Conservation (phyloP, 208 protist species). For the Acanthamoeba castellanii region DNA sequence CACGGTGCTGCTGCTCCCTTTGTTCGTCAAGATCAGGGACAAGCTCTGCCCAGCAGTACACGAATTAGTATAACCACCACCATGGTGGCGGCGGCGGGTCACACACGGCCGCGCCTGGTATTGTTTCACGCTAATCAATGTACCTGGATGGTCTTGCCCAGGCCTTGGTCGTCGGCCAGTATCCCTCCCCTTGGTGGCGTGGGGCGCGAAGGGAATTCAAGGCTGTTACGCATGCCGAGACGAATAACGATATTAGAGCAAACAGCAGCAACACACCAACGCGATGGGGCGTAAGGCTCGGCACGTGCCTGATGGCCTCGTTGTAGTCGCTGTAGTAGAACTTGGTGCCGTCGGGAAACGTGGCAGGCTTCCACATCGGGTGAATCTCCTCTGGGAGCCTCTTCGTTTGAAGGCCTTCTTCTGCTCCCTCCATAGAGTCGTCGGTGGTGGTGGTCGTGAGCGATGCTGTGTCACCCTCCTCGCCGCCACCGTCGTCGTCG, state of each 20-base stretch:
- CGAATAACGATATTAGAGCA: too few relatives aligned
- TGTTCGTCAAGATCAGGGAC: slow-evolving; percentile 59
- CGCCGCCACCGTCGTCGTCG: background rate
- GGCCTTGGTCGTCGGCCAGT: slow-evolving; percentile 81
- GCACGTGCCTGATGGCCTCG: background rate
- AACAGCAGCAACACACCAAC: too few relatives aligned
- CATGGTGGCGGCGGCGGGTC: too few relatives aligned
- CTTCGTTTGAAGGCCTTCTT: too few relatives aligned
- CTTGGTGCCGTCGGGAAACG: background rate
- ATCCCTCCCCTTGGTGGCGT: slow-evolving; percentile 75
- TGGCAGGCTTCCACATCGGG: slow-evolving; percentile 7
- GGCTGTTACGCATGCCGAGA: background rate
- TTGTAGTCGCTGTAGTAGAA: slow-evolving; percentile 55
- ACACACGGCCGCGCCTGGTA: too few relatives aligned
- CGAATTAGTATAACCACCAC: background rate
- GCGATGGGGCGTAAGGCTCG: background rate
- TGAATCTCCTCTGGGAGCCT: background rate
- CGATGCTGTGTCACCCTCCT: background rate
- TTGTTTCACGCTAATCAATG: background rate
- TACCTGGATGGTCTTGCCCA: slow-evolving; percentile 88
- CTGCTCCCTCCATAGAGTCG: background rate
- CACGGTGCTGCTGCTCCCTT: background rate
- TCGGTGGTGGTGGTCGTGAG: background rate
- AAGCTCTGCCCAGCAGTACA: background rate
- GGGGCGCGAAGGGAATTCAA: slow-evolving; percentile 12